Evolutionary conservation across 1,284 basidiomycete genomes (phyloP), one percentile per base, ranked within the genome.

Genomic region (Ustilago loliicola): DNA sequence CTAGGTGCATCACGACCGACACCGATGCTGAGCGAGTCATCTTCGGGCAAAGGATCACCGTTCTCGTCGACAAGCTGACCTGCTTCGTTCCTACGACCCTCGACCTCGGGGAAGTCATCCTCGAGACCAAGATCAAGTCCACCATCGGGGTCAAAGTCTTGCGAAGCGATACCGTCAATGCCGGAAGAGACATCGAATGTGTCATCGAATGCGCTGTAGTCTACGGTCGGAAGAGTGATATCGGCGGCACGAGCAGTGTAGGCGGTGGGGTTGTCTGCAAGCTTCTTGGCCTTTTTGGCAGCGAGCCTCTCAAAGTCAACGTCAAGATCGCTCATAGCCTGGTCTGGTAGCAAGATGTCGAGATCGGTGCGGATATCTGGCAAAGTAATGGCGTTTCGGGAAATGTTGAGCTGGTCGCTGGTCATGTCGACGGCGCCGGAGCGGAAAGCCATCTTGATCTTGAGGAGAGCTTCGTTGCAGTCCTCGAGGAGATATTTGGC

Each of bases 401-500:
- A 93, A 38, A 94, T 93, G 21, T 91, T 91, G 5, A 96, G 90
- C 87, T 97, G 95, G 79, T 97, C 94, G 83, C 95, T 94, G 19
- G 95, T 94, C 90, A 98, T 91, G 88, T 98, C 95, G 61, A 96
- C 95, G 10, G 95, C 88, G 72, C 95, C 95, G 21, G 95, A 94
- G 70, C 94, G 92, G 88, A 96, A 96, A 4, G 95, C 94, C 91
- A 97, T 93, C 86, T 96, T 96, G 70, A 99, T 96, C 87, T 96
- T 95, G 60, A 96, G 88, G 66, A 98, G 88, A 0, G 96, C 95
- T 86, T 99, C 97, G 82, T 96, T 96, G 86, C 96, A 98, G 87
- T 99, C 96, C 84, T 99, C 96, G 78, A 98, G 89, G 2, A 99
- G 90, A 88, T 99, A 99, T 85, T 98, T 97, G 25, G 95, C 94